Conservation (phyloP, 495 filamentous ascomycete species). For the Hypoxylon lienhwacheense region DNA sequence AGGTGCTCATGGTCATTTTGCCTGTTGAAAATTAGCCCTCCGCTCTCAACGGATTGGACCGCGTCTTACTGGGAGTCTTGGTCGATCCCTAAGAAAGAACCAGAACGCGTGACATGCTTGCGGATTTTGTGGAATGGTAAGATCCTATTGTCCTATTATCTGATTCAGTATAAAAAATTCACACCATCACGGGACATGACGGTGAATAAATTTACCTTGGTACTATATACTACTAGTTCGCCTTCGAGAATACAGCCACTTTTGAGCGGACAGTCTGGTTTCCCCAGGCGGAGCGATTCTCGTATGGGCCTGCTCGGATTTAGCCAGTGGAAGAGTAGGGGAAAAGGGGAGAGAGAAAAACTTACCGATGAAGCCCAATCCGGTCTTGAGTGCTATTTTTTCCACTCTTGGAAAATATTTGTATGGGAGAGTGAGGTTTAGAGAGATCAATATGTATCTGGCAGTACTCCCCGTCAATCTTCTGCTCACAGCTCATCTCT, state of each 20-base stretch:
- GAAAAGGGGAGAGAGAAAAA: constrained; percentile 30
- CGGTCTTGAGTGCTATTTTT: constrained; percentile 82
- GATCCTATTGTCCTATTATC: constrained; percentile 52
- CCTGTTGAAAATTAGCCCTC: constrained; percentile 40
- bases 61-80: constrained; percentile 67
- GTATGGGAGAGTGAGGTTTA: constrained; percentile 56
- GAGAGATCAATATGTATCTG: constrained; percentile 79
- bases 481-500: constrained; percentile 74
- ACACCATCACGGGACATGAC: neutral
- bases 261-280: constrained; percentile 57
- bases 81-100: constrained; percentile 65
- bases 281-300: constrained; percentile 60
- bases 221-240: constrained; percentile 77
- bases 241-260: constrained; percentile 76
- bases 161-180: constrained; percentile 2
- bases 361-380: constrained; percentile 58
- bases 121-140: constrained; percentile 77
- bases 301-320: constrained; percentile 51
- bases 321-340: neutral
- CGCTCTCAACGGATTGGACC: neutral
- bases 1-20: constrained; percentile 71
- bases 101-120: constrained; percentile 75
- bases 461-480: constrained; percentile 88
- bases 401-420: constrained; percentile 88
- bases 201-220: constrained; percentile 52